Conservation (phyloP, 306 rosid species). For the Pyrus communis region DNA sequence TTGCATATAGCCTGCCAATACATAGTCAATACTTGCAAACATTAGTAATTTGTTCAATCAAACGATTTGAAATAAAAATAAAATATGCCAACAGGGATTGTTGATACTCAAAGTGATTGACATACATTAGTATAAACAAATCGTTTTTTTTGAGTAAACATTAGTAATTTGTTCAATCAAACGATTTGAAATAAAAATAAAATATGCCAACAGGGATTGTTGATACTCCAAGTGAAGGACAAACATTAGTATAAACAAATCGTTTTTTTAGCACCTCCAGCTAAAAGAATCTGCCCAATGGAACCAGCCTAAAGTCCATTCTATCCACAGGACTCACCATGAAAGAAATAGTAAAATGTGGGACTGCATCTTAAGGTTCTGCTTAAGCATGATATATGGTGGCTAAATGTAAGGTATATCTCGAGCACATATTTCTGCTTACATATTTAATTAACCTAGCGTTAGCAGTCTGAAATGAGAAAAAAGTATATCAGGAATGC, state of each 20-base stretch:
- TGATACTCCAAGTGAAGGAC: background rate
- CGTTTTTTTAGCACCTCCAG: background rate
- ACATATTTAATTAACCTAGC: background rate
- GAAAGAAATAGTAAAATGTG: background rate
- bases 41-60: conserved; percentile 5
- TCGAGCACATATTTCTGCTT: background rate
- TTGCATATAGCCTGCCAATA: conserved; percentile 63
- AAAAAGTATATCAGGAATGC: background rate
- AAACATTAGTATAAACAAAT: background rate
- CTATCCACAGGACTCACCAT: background rate
- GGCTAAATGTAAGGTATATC: background rate
- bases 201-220: background rate
- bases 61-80: background rate
- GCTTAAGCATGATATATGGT: background rate
- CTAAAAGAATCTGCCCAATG: background rate
- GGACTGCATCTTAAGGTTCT: background rate
- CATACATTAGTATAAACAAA: background rate
- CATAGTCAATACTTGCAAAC: conserved; percentile 2
- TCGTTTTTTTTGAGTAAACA: background rate
- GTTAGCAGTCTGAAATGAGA: background rate
- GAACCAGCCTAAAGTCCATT: background rate
- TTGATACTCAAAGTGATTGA: background rate
- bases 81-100: background rate
- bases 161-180: conserved; percentile 3
- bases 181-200: background rate